phyloP scores from a whole-genome alignment of 306 rosid genomes.

The Mimosa pudica region DNA sequence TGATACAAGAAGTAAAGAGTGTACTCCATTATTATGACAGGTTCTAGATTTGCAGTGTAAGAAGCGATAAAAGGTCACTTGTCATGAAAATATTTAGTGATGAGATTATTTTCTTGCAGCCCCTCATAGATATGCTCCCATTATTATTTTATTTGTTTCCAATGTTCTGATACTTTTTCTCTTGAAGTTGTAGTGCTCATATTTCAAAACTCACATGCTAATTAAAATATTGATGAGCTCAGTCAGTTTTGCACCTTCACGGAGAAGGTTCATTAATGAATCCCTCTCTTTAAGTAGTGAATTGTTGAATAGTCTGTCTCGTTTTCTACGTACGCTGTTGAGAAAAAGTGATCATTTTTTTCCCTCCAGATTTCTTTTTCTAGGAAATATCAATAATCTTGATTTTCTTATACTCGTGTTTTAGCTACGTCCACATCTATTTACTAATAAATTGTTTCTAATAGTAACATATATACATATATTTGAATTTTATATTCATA shows the following conservation, averaged over 20 bases:
- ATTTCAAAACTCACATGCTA: not conserved
- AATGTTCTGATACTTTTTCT: not conserved
- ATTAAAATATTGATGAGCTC: not conserved
- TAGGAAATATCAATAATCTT: not conserved
- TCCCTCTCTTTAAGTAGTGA: not conserved
- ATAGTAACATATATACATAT: too few species aligned
- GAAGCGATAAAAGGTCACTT: too few species aligned
- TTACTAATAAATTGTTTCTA: too few species aligned
- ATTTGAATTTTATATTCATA: too few species aligned
- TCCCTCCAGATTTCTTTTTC: not conserved
- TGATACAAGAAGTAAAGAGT: too few species aligned
- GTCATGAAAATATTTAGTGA: too few species aligned
- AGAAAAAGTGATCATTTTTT: not conserved
- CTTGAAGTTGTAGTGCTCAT: not conserved
- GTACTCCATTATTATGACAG: too few species aligned
- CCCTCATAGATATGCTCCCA: too few species aligned
- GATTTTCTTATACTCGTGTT: not conserved
- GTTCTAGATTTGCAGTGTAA: too few species aligned
- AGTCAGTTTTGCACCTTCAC: not conserved
- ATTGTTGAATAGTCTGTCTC: conserved; percentile 1
- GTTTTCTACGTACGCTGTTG: conserved; percentile 6
- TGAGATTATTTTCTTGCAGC: too few species aligned
- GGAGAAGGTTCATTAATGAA: conserved; percentile 12
- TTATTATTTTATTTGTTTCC: not conserved
- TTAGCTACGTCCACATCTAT: not conserved